Evolutionary conservation across 371 early-diverging fungal genomes (phyloP), one percentile per base, ranked within the genome.

Genomic region (Lichtheimia corymbifera): DNA sequence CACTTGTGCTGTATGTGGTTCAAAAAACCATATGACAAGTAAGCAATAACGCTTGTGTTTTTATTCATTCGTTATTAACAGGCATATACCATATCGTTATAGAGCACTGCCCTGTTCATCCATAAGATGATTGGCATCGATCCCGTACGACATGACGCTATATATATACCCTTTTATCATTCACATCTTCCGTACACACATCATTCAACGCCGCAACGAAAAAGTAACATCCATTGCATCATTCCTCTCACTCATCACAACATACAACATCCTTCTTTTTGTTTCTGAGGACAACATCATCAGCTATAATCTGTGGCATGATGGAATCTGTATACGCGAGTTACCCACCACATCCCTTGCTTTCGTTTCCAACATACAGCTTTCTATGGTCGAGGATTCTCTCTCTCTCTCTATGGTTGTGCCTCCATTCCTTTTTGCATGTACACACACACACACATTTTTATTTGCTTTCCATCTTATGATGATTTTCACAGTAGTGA

Each of bases 1-100:
- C 22, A 47, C 17, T 47, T 47, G 47, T 47, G 47, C 47, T 47
- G 47, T 47, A 18, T 47, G 47, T 47, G 47, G 47, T 22, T 47
- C 47, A 22, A n/a, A 22, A n/a, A 47, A 47, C 47, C 47, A 47
- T 47, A 47, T 47, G 47, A 47, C 47, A 47, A 47, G 47, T 47
- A 47, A 47, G 47, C 11, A 11, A 35, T 11, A 35, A 11, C 2
- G 9, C 9, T 0, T 35, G 2, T 35, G 4, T 35, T 5, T 11
- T 35, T 11, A 1, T 17, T 2, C 47, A 7, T 43, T 47, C 47
- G 18, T 47, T 47, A 47, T 47, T 22, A 47, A 22, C 47, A n/a
- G 3, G 13, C 11, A 5, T 47, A 22, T n/a, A 47, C 47, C 11
- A 2, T 22, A 18, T 47, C 22, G n/a, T 47, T 17, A n/a, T 15